Conservation (phyloP, 176 grass and related monocot species). For the Olyra latifolia region DNA sequence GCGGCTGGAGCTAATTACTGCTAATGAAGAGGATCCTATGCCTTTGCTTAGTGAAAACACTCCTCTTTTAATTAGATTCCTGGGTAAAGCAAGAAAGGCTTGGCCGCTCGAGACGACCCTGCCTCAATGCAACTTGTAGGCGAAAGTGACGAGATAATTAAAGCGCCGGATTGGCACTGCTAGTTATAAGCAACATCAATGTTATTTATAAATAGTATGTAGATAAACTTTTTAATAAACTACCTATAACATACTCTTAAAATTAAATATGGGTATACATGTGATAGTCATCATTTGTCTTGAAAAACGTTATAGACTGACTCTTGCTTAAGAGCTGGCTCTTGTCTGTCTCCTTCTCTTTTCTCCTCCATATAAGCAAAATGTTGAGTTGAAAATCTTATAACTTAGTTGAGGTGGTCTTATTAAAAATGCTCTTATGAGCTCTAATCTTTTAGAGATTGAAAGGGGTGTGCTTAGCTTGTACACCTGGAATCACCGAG, state of each 20-base stretch:
- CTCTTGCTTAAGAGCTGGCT: too few species aligned
- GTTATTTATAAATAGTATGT: too few species aligned
- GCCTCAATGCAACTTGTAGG: background rate
- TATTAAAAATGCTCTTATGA: background rate
- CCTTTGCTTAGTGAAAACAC: constrained; percentile 9
- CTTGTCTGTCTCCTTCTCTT: too few species aligned
- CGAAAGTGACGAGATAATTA: background rate
- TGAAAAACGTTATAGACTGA: too few species aligned
- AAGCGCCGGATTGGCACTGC: background rate
- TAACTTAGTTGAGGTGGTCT: too few species aligned
- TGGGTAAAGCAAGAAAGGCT: background rate
- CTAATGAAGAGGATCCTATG: constrained; percentile 29
- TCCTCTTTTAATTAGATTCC: background rate
- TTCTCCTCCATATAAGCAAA: too few species aligned
- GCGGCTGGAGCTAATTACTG: background rate
- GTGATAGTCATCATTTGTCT: too few species aligned
- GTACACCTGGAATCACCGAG: background rate
- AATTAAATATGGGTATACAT: too few species aligned
- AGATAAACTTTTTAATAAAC: too few species aligned
- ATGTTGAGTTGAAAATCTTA: too few species aligned
- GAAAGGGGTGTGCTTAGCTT: background rate
- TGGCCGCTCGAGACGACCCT: background rate
- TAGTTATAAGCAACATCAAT: too few species aligned
- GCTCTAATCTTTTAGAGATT: background rate
- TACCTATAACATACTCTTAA: too few species aligned